Percentiles rank a stretch among this genome's conserved stretches.
phyloP scores from a whole-genome alignment of 768 basidiomycete species.

The Tricholoma flavovirens region DNA sequence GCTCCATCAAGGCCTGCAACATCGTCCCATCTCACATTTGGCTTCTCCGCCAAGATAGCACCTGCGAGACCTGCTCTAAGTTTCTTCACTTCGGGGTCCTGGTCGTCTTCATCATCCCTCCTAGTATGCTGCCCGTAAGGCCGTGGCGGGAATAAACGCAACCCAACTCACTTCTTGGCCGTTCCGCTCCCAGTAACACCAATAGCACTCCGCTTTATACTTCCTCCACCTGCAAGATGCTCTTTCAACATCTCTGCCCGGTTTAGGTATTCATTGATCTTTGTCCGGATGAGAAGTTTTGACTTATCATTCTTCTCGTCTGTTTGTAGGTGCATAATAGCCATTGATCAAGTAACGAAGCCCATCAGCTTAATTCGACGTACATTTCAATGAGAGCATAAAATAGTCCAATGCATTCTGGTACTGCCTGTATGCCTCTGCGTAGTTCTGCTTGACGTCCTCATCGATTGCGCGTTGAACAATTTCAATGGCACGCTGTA shows the following conservation, averaged over 20 bases:
- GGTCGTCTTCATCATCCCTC: constrained; percentile 59
- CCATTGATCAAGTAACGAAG: neutral
- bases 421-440: constrained; percentile 91
- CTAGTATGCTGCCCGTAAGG: constrained; percentile 16
- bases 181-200: constrained; percentile 43
- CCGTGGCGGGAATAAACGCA: neutral
- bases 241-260: constrained; percentile 91
- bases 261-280: constrained; percentile 87
- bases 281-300: constrained; percentile 75
- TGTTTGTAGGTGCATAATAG: constrained; percentile 20
- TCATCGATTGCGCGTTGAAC: constrained; percentile 91
- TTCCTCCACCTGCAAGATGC: constrained; percentile 73
- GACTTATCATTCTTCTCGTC: constrained; percentile 96
- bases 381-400: constrained; percentile 94
- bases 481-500: constrained; percentile 71
- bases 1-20: constrained; percentile 95
- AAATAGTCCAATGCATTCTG: constrained; percentile 97
- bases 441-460: constrained; percentile 89
- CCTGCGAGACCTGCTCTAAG: constrained; percentile 84
- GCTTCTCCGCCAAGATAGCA: constrained; percentile 89
- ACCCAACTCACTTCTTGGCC: constrained; percentile 40
- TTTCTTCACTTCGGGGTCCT: constrained; percentile 94
- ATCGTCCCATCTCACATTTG: constrained; percentile 97
- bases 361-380: constrained; percentile 17
- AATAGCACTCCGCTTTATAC: constrained; percentile 37